Evolutionary conservation across 805 yeast genomes (phyloP).

Genomic region (Ogataea polymorpha): DNA sequence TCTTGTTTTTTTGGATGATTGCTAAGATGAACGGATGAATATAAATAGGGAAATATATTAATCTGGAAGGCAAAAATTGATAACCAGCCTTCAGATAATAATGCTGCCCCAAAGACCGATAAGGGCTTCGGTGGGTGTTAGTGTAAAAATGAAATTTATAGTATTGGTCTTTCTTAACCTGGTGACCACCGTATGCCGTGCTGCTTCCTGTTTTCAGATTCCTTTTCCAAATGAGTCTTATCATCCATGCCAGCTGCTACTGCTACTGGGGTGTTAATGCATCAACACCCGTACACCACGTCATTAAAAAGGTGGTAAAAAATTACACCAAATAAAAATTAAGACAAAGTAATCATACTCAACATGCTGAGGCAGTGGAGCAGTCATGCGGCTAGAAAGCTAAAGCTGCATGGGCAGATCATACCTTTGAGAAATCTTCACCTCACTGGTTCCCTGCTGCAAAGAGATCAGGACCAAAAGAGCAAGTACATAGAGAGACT

Average conservation of each 20-base stretch:
- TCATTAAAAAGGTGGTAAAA: background rate
- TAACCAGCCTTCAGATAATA: slow-evolving; percentile 5
- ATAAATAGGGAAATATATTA: slow-evolving; percentile 1
- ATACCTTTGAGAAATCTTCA: background rate
- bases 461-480: background rate
- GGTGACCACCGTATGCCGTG: no score
- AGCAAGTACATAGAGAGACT: background rate
- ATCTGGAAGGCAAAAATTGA: slow-evolving; percentile 7
- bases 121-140: background rate
- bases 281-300: slow-evolving; percentile 3
- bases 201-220: no score
- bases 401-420: background rate
- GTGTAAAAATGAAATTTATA: no score
- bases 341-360: slow-evolving; percentile 1
- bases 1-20: background rate
- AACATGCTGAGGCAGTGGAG: background rate
- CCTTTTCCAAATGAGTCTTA: no score
- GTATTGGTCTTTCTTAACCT: no score
- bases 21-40: slow-evolving; percentile 1
- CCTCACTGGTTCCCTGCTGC: background rate
- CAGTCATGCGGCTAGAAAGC: background rate
- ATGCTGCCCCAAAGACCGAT: background rate
- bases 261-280: no score
- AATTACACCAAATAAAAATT: slow-evolving; percentile 1
- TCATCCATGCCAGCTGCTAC: no score